A percentile compares a stretch with the other conserved stretches of the same genome.
Evolutionary conservation across 305 asterid species (phyloP).

Genomic region (Fraxinus sp.): DNA sequence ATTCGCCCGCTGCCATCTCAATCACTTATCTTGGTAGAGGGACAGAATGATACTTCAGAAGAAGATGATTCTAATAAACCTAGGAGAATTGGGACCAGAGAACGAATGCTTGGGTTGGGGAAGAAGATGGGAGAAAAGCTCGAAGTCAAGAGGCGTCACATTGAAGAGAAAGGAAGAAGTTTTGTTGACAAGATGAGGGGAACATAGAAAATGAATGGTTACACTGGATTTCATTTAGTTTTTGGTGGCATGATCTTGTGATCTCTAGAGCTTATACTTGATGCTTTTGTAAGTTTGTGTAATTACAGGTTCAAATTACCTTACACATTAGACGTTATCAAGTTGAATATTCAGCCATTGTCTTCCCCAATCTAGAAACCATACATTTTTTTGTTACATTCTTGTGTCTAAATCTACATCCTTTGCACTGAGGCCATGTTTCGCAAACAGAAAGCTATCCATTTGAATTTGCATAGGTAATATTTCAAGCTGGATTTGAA

Average conservation of each 20-base stretch:
- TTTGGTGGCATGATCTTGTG: not conserved
- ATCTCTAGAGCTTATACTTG: not conserved
- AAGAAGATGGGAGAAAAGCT: slow-evolving; percentile 89
- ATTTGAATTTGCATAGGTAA: too few relatives aligned
- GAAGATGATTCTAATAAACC: slow-evolving; percentile 50
- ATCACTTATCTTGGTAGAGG: slow-evolving; percentile 35
- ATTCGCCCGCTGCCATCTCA: slow-evolving; percentile 26
- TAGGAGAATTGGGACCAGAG: slow-evolving; percentile 59
- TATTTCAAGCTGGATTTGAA: too few relatives aligned
- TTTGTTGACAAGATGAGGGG: slow-evolving; percentile 81
- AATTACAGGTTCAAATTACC: not conserved
- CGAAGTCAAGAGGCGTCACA: slow-evolving; percentile 80
- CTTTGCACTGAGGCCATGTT: too few relatives aligned
- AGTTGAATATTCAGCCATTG: not conserved
- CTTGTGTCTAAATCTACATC: too few relatives aligned
- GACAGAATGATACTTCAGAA: slow-evolving; percentile 34
- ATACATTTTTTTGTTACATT: not conserved
- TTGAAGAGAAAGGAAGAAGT: slow-evolving; percentile 76
- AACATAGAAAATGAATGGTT: slow-evolving; percentile 28
- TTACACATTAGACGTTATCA: not conserved
- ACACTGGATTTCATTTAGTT: not conserved
- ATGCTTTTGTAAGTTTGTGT: not conserved
- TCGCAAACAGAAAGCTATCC: too few relatives aligned
- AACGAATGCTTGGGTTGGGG: slow-evolving; percentile 76
- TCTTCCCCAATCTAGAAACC: not conserved